phyloP scores from a whole-genome alignment of 306 rosid species.

The Cajanus cajan region DNA sequence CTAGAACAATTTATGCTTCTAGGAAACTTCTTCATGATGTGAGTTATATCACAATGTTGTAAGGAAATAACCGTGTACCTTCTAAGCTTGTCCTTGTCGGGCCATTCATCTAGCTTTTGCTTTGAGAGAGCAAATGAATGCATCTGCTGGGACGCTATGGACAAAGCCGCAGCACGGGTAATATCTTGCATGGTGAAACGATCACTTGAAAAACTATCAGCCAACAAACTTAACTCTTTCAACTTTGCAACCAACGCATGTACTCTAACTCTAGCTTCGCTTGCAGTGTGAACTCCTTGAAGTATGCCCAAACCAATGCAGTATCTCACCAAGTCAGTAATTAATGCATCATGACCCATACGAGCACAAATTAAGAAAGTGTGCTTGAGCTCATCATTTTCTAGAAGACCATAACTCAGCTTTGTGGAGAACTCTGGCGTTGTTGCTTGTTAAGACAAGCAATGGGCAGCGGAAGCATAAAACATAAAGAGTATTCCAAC shows the following conservation, averaged over 20 bases:
- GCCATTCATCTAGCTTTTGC: conserved; percentile 7
- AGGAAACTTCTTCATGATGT: neutral
- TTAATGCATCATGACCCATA: neutral
- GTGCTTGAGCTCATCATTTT: neutral
- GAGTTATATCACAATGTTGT: neutral
- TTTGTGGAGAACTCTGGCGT: neutral
- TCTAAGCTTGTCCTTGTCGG: neutral
- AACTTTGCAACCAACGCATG: neutral
- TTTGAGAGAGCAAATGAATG: neutral
- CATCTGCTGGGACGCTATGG: neutral
- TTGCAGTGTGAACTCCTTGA: neutral
- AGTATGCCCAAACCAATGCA: neutral
- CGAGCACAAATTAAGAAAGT: neutral
- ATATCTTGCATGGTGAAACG: neutral
- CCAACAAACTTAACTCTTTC: neutral
- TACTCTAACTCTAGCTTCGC: neutral
- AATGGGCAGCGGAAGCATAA: no score
- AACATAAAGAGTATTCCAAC: no score
- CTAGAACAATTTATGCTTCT: neutral
- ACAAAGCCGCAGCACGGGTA: neutral
- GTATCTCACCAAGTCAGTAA: neutral
- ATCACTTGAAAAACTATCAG: neutral
- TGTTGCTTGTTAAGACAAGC: no score
- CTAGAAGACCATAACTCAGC: neutral
- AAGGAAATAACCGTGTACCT: neutral